These are phyloP conservation scores for Verticillium dahliae DNA, from an alignment of 2,329 filamentous ascomycete species.

Conservation along the genomic window DNA sequence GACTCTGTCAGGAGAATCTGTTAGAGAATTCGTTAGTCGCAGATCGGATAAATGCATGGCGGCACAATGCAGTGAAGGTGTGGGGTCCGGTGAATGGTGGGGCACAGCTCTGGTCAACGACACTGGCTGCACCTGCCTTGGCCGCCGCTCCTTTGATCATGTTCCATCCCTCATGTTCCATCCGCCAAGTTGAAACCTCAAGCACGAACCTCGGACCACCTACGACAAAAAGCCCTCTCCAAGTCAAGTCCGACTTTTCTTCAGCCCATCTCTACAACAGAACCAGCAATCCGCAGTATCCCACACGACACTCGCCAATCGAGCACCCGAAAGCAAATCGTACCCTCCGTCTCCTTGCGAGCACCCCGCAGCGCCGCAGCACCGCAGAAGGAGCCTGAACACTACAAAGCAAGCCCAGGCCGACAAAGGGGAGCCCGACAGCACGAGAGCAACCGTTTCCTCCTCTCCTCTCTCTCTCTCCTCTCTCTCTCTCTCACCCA, in stretches of 20 bases:
- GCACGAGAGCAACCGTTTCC: too few species aligned
- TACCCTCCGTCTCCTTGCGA: background rate
- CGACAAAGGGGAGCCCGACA: too few species aligned
- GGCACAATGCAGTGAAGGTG: background rate
- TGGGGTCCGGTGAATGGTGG: background rate
- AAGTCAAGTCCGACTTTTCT: background rate
- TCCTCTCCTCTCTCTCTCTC: too few species aligned
- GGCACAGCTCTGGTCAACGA: background rate
- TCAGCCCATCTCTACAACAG: background rate
- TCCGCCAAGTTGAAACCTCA: background rate
- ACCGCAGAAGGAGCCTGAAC: too few species aligned
- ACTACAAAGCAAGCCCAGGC: too few species aligned
- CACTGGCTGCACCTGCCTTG: background rate
- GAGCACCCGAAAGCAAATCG: background rate
- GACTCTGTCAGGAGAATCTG: too few species aligned
- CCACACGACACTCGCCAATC: background rate
- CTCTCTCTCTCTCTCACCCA: too few species aligned
- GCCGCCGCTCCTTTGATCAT: background rate
- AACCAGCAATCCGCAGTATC: too few species aligned
- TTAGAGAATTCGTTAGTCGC: background rate
- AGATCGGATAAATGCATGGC: background rate
- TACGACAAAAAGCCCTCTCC: constrained; percentile 3
- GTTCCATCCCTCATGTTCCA: background rate
- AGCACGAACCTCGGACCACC: background rate
- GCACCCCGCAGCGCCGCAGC: background rate